phyloP scores from a whole-genome alignment of 2,329 filamentous ascomycete genomes.

The Hansfordia pulvinata region DNA sequence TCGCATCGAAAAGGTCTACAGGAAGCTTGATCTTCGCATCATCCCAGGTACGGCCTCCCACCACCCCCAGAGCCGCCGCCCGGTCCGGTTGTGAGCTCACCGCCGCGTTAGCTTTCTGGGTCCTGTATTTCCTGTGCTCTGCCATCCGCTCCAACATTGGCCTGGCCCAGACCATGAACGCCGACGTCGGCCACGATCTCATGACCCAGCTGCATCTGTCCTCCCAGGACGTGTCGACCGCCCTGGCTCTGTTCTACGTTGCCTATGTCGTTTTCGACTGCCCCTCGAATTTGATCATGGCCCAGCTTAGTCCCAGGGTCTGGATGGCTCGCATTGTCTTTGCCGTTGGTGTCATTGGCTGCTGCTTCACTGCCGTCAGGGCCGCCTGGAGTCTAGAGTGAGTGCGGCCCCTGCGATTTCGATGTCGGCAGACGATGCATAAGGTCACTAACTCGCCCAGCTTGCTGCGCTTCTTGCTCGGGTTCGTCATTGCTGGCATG shows the following conservation, averaged over 20 bases:
- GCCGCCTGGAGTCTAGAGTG: constrained; percentile 76
- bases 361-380: constrained; percentile 70
- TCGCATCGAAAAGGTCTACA: constrained; percentile 44
- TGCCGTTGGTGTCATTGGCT: constrained; percentile 71
- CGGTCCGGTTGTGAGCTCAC: neutral
- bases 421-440: constrained; percentile 5
- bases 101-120: constrained; percentile 56
- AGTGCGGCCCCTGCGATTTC: constrained; percentile 10
- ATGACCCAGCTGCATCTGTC: constrained; percentile 54
- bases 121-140: constrained; percentile 83
- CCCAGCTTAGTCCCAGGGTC: constrained; percentile 64
- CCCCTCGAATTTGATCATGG: constrained; percentile 84
- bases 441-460: constrained; percentile 16
- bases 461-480: constrained; percentile 71
- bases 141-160: constrained; percentile 87
- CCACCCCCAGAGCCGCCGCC: constrained; percentile 6
- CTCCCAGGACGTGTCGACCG: constrained; percentile 67
- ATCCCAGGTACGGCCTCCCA: constrained; percentile 31
- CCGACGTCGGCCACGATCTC: constrained; percentile 57
- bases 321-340: constrained; percentile 92
- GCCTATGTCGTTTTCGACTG: constrained; percentile 84
- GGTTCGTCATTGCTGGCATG: constrained; percentile 82
- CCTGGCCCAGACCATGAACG: constrained; percentile 91
- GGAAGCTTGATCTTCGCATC: constrained; percentile 43
- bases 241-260: constrained; percentile 80